Conservation (phyloP, 2,329 filamentous ascomycete species). For the Penicillium sp. region DNA sequence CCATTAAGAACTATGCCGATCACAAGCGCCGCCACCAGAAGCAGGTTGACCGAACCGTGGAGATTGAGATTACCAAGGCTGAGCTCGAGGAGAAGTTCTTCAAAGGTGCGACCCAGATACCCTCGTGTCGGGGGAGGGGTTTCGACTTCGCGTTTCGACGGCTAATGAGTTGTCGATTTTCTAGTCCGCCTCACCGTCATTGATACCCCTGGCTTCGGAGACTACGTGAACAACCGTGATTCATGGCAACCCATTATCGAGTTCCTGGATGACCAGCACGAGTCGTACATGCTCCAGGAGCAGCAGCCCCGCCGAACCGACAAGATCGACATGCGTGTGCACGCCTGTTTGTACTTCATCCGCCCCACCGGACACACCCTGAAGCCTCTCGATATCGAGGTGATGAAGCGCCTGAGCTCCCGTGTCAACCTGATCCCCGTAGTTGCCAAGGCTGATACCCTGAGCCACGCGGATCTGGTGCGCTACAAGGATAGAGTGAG, state of each 20-base stretch:
- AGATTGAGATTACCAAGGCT: slow-evolving; percentile 99
- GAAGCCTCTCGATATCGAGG: slow-evolving; percentile 98
- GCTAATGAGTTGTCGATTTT: slow-evolving; percentile 21
- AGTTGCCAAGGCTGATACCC: slow-evolving; percentile 96
- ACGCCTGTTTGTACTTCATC: slow-evolving; percentile 98
- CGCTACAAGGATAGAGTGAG: slow-evolving; percentile 93
- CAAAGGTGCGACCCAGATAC: slow-evolving; percentile 68
- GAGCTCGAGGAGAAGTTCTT: slow-evolving; percentile 99
- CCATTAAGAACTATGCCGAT: slow-evolving; percentile 99
- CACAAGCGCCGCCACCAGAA: slow-evolving; percentile 99
- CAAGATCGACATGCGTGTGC: slow-evolving; percentile 99
- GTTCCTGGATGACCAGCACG: slow-evolving; percentile 99
- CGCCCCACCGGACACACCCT: slow-evolving; percentile 96
- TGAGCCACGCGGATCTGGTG: slow-evolving; percentile 86
- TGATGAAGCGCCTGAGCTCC: slow-evolving; percentile 98
- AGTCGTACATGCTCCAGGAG: slow-evolving; percentile 99
- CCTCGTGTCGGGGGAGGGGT: neutral
- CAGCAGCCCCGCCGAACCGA: slow-evolving; percentile 96
- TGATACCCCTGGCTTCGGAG: slow-evolving; percentile 96
- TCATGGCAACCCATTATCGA: slow-evolving; percentile 99
- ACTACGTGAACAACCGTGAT: slow-evolving; percentile 99
- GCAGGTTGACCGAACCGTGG: slow-evolving; percentile 99
- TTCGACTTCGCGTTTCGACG: neutral
- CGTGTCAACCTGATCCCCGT: slow-evolving; percentile 98
- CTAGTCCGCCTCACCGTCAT: slow-evolving; percentile 96